Percentiles rank a stretch among this genome's conserved stretches.
Evolutionary conservation across 345 rosid species (phyloP).

Genomic region (Eucalyptus marginata): DNA sequence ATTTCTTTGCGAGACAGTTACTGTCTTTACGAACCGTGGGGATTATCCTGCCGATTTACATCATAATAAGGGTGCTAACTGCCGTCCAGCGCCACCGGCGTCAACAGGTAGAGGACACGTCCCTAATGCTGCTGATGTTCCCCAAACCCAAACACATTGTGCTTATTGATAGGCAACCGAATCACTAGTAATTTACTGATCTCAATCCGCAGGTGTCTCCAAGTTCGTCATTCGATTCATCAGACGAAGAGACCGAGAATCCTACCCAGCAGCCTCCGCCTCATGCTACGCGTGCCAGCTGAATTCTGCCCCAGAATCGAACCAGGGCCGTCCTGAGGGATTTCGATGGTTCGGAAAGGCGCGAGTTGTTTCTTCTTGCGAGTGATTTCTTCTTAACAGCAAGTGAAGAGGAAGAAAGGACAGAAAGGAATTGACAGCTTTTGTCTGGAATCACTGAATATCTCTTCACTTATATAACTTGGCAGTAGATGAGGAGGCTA

Average conservation of each 20-base stretch:
- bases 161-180: neutral
- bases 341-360: neutral
- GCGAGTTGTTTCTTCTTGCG: neutral
- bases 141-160: neutral
- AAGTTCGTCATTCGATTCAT: conserved; percentile 10
- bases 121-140: neutral
- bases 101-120: conserved; percentile 12
- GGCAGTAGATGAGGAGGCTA: neutral
- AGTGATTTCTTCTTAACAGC: neutral
- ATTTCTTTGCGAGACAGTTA: conserved; percentile 20
- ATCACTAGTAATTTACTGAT: neutral
- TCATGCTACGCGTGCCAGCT: neutral
- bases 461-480: neutral
- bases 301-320: neutral
- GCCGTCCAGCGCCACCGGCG: conserved; percentile 30
- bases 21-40: conserved; percentile 48
- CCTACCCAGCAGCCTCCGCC: neutral
- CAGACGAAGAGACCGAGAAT: conserved; percentile 53
- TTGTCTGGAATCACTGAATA: neutral
- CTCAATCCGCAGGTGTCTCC: conserved; percentile 9
- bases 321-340: neutral
- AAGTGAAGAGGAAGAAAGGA: neutral
- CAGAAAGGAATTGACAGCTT: neutral
- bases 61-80: conserved; percentile 32
- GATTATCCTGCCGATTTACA: conserved; percentile 63